These are phyloP conservation scores for Hypoxylon rickii DNA, from an alignment of 495 filamentous ascomycete genomes.

Conservation along the genomic window DNA sequence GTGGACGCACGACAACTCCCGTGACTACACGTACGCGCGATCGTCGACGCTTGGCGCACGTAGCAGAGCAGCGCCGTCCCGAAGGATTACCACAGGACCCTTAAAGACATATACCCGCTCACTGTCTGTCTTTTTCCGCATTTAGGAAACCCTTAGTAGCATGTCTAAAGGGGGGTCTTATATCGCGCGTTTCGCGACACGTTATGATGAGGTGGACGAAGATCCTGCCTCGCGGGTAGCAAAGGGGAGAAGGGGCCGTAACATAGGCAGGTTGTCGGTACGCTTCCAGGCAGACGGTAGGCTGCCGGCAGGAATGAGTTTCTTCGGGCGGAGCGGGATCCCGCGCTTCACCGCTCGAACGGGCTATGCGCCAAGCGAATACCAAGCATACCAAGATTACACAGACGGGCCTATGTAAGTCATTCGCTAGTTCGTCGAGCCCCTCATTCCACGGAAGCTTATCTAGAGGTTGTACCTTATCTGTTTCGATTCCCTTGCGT, in stretches of 20 bases:
- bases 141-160: not conserved
- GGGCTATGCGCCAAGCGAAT: constrained; percentile 25
- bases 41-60: not conserved
- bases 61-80: not conserved
- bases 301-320: constrained; percentile 20
- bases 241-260: too few relatives aligned
- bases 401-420: constrained; percentile 24
- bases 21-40: constrained; percentile 8
- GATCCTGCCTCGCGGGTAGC: too few relatives aligned
- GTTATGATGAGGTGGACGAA: not conserved
- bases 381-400: constrained; percentile 23
- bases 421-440: constrained; percentile 7
- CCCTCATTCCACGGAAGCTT: constrained; percentile 1
- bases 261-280: too few relatives aligned
- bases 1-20: not conserved
- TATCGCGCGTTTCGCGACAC: too few relatives aligned
- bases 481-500: not conserved
- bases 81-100: too few relatives aligned
- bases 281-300: too few relatives aligned
- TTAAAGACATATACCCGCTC: too few relatives aligned
- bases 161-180: too few relatives aligned
- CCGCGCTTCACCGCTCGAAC: constrained; percentile 21
- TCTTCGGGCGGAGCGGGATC: constrained; percentile 22
- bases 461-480: not conserved
- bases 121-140: not conserved